A percentile compares a stretch with the other conserved stretches of the same genome.
Conservation (phyloP, 805 yeast species). For the Nakazawaea siamensis region DNA sequence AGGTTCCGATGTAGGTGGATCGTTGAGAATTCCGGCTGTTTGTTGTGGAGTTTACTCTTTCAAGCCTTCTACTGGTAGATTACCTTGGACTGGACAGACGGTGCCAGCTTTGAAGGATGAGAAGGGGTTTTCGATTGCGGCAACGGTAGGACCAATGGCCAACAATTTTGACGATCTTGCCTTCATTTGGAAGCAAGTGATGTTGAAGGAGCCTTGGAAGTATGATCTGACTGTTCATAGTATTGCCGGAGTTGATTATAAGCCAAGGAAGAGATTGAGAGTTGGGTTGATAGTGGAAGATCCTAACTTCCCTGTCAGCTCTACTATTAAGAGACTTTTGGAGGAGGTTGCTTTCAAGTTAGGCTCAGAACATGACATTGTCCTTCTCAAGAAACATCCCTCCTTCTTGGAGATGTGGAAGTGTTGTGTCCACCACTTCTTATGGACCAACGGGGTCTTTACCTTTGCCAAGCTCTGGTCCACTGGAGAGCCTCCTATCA, state of each 20-base stretch:
- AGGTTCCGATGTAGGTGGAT: constrained; percentile 50
- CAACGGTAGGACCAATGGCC: constrained; percentile 48
- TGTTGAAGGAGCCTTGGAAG: constrained; percentile 30
- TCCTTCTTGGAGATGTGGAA: constrained; percentile 4
- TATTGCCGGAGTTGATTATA: constrained; percentile 22
- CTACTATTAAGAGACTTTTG: constrained; percentile 42
- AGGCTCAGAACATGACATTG: constrained; percentile 38
- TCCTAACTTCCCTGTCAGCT: constrained; percentile 45
- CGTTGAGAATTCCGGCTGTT: constrained; percentile 54
- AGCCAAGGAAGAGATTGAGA: constrained; percentile 27
- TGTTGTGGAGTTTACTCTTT: constrained; percentile 47
- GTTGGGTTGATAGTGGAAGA: constrained; percentile 47
- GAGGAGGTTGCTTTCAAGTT: constrained; percentile 20
- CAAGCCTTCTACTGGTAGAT: constrained; percentile 35
- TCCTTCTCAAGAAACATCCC: constrained; percentile 18
- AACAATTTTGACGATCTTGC: constrained; percentile 39
- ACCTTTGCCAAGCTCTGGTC: constrained; percentile 1
- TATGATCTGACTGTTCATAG: constrained; percentile 13
- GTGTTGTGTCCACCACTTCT: neutral
- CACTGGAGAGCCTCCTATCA: constrained; percentile 10
- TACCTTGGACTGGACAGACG: constrained; percentile 23
- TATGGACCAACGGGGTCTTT: neutral
- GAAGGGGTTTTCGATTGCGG: constrained; percentile 1
- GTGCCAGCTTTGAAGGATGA: constrained; percentile 18
- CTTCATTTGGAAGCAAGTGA: constrained; percentile 34